phyloP scores from a whole-genome alignment of 2,329 filamentous ascomycete species.

The Arthrobotrys iridis region DNA sequence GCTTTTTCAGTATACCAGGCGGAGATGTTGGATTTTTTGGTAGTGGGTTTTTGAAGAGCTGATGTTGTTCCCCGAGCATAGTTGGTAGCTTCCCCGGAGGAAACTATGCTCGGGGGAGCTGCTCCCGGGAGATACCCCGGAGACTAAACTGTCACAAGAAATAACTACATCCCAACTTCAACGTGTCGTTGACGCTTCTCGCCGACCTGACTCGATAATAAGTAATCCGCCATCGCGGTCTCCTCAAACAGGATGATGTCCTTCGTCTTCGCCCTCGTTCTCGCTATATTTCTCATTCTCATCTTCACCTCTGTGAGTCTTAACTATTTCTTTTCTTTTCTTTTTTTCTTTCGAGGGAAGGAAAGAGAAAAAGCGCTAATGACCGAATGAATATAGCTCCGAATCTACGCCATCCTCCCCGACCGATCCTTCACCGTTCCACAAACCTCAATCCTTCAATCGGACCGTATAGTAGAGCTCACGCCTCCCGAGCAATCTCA shows the following conservation, averaged over 20 bases:
- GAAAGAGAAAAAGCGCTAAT: conserved; percentile 1
- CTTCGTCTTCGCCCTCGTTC: conserved; percentile 11
- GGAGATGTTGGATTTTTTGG: not conserved
- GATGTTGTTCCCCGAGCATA: conserved; percentile 2
- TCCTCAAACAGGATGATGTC: conserved; percentile 21
- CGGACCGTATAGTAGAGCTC: conserved; percentile 47
- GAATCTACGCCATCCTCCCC: conserved; percentile 42
- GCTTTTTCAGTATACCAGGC: too few relatives aligned
- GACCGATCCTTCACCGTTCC: conserved; percentile 5
- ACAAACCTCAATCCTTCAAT: conserved; percentile 36
- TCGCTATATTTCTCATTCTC: conserved; percentile 19
- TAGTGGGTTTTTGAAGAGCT: not conserved
- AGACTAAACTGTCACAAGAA: not conserved
- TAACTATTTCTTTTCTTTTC: not conserved
- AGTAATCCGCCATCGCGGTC: conserved; percentile 16
- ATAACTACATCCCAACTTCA: not conserved
- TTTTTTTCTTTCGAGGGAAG: not conserved
- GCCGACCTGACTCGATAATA: not conserved
- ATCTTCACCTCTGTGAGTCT: conserved; percentile 36
- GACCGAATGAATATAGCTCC: conserved; percentile 7
- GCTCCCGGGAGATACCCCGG: not conserved
- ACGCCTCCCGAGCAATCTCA: conserved; percentile 62
- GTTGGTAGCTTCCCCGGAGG: conserved; percentile 2
- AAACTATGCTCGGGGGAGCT: not conserved
- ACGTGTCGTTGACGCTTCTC: conserved; percentile 1